phyloP scores from a whole-genome alignment of 768 basidiomycete species.

The Lactarius hengduanensis region DNA sequence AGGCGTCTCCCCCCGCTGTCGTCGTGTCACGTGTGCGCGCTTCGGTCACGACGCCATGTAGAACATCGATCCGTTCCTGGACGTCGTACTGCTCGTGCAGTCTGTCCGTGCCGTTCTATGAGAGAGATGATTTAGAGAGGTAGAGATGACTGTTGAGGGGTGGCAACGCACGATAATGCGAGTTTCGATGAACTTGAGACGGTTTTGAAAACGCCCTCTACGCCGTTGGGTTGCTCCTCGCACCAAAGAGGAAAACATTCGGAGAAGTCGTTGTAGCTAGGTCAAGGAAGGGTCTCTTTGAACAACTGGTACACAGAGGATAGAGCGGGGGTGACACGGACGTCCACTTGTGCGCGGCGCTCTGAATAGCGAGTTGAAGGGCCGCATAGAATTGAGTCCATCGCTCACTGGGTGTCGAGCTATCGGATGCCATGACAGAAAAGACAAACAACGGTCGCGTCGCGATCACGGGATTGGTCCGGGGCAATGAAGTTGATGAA shows the following conservation, averaged over 20 bases:
- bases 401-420: conserved; percentile 39
- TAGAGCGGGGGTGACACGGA: conserved; percentile 33
- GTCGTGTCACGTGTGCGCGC: conserved; percentile 59
- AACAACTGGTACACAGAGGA: not conserved
- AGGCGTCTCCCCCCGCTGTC: conserved; percentile 41
- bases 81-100: conserved; percentile 68
- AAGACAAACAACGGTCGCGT: not conserved
- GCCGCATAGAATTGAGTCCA: conserved; percentile 53
- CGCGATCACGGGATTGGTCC: conserved; percentile 13
- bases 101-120: conserved; percentile 62
- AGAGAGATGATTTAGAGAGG: not conserved
- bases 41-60: conserved; percentile 68
- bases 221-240: conserved; percentile 38
- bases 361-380: conserved; percentile 51
- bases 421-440: conserved; percentile 33
- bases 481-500: too few relatives aligned
- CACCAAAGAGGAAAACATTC: conserved; percentile 42
- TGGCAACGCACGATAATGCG: conserved; percentile 44
- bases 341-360: conserved; percentile 55
- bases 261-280: conserved; percentile 48
- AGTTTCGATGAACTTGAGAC: conserved; percentile 73
- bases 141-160: not conserved
- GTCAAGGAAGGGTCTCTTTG: not conserved
- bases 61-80: conserved; percentile 64
- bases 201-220: conserved; percentile 44